Conservation (phyloP, 306 rosid genomes). For the Coriaria nepalensis region DNA sequence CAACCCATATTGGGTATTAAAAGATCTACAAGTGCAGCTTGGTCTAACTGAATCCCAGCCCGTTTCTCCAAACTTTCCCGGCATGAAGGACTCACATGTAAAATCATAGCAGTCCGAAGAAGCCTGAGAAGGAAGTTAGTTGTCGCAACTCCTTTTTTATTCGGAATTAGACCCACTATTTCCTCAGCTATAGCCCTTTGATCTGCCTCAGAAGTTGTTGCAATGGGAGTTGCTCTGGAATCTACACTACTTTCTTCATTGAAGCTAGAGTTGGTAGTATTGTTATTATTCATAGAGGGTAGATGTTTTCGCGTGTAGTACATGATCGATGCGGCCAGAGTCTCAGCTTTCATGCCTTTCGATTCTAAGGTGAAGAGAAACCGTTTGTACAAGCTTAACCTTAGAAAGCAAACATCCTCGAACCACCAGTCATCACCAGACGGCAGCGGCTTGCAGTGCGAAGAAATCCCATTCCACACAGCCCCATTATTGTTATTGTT, state of each 20-base stretch:
- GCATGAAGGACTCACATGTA: conserved; percentile 59
- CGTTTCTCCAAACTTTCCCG: conserved; percentile 70
- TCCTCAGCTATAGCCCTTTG: conserved; percentile 59
- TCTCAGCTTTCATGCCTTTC: conserved; percentile 61
- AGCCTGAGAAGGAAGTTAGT: conserved; percentile 52
- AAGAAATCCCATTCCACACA: conserved; percentile 40
- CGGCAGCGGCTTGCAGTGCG: conserved; percentile 23
- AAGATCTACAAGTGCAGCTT: conserved; percentile 55
- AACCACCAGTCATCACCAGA: conserved; percentile 59
- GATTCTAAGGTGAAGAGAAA: conserved; percentile 47
- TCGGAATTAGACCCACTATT: conserved; percentile 50
- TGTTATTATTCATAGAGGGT: conserved; percentile 46
- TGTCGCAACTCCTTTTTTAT: conserved; percentile 38
- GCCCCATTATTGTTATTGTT: conserved; percentile 18
- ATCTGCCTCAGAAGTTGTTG: conserved; percentile 37
- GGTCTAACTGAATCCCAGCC: conserved; percentile 58
- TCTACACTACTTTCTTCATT: conserved; percentile 31
- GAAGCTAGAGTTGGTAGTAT: conserved; percentile 25
- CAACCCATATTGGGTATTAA: conserved; percentile 67
- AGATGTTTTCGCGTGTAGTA: conserved; percentile 42
- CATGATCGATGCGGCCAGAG: conserved; percentile 39
- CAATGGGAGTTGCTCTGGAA: conserved; percentile 20
- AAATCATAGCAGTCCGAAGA: conserved; percentile 47
- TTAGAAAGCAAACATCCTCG: conserved; percentile 56
- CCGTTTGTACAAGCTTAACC: conserved; percentile 42